Percentiles rank a stretch among this genome's conserved stretches.
Conservation (phyloP, 1,284 basidiomycete genomes). For the Laetiporus sulphureus region DNA sequence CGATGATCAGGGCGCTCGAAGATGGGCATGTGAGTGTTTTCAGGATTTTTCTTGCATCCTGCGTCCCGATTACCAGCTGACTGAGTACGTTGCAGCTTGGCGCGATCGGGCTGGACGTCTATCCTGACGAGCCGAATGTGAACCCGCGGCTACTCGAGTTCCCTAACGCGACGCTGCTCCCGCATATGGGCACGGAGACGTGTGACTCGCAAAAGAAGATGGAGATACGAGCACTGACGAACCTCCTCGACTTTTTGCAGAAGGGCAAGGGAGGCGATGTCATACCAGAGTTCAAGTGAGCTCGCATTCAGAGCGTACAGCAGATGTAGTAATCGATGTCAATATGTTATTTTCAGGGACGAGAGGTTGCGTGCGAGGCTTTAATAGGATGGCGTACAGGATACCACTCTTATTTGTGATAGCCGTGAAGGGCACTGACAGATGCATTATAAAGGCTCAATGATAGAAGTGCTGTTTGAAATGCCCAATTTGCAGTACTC, state of each 20-base stretch:
- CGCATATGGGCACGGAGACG: conserved; percentile 89
- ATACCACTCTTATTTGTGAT: too few relatives aligned
- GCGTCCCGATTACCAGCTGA: neutral
- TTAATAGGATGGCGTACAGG: too few relatives aligned
- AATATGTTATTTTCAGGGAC: too few relatives aligned
- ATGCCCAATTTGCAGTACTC: neutral
- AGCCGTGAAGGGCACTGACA: too few relatives aligned
- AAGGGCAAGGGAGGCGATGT: conserved; percentile 60
- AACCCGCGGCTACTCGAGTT: conserved; percentile 78
- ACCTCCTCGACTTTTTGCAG: conserved; percentile 62
- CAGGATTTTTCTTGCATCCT: neutral
- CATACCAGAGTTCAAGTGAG: conserved; percentile 50
- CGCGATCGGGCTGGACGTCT: conserved; percentile 86
- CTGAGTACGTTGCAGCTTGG: conserved; percentile 46
- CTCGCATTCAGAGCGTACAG: too few relatives aligned
- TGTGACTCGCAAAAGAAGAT: conserved; percentile 78
- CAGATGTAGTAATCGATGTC: too few relatives aligned
- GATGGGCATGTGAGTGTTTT: conserved; percentile 67
- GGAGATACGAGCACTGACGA: conserved; percentile 73
- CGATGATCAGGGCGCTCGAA: conserved; percentile 78
- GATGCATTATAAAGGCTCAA: too few relatives aligned
- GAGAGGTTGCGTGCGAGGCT: too few relatives aligned
- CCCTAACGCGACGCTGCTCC: conserved; percentile 80
- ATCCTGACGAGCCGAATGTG: conserved; percentile 82
- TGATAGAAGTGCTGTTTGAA: too few relatives aligned